Percentiles rank a stretch among this genome's conserved stretches.
Conservation (phyloP, 257 asterid genomes). For the Jaltomata sinuosa region DNA sequence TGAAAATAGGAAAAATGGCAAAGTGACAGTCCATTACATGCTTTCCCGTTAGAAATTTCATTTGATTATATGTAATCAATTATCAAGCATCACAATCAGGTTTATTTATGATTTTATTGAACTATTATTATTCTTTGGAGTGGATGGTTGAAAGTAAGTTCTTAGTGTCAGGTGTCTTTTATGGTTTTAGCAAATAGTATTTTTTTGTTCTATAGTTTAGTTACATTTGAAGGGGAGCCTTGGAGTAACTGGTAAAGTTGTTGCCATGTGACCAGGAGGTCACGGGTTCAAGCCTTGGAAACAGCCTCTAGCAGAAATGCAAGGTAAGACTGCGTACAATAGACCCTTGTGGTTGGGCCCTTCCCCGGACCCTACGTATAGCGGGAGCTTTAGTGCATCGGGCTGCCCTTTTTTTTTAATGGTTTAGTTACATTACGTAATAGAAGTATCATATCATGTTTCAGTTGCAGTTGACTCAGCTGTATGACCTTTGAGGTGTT, state of each 20-base stretch:
- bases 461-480: not conserved
- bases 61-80: not conserved
- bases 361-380: too few relatives aligned
- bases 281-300: too few relatives aligned
- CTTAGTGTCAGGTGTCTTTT: not conserved
- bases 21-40: not conserved
- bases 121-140: not conserved
- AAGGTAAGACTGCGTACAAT: too few relatives aligned
- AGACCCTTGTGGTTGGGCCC: too few relatives aligned
- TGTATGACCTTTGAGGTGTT: not conserved
- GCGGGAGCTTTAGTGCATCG: too few relatives aligned
- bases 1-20: not conserved
- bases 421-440: not conserved
- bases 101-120: not conserved
- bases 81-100: not conserved
- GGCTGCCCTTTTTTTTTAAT: too few relatives aligned
- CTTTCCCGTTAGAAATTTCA: not conserved
- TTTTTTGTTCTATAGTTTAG: not conserved
- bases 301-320: too few relatives aligned
- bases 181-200: not conserved
- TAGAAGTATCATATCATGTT: not conserved
- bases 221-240: too few relatives aligned
- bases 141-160: not conserved
- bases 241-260: too few relatives aligned
- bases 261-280: too few relatives aligned